A percentile compares a stretch with the other conserved stretches of the same genome.
phyloP scores from a whole-genome alignment of 176 grass and related monocot genomes.

The Raddia distichophylla region DNA sequence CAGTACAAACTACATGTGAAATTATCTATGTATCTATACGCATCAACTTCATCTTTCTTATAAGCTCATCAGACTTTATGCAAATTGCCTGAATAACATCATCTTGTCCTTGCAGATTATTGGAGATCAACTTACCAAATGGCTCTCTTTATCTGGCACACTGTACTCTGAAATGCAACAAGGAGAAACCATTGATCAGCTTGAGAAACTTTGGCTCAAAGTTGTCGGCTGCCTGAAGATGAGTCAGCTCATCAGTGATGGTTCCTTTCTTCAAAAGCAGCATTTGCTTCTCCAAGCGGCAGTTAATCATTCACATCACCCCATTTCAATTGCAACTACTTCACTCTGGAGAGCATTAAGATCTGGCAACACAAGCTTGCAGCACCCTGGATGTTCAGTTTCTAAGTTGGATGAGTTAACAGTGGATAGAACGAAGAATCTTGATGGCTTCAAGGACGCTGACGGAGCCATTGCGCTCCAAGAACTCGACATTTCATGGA shows the following conservation, averaged over 20 bases:
- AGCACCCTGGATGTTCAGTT: conserved; percentile 2
- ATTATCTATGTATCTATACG: neutral
- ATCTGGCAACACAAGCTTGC: neutral
- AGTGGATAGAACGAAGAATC: conserved; percentile 4
- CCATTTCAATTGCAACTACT: conserved; percentile 52
- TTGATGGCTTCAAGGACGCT: neutral
- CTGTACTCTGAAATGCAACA: conserved; percentile 35
- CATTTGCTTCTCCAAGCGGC: conserved; percentile 50
- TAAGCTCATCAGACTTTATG: neutral
- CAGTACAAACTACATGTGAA: conserved; percentile 2
- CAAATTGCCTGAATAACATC: neutral
- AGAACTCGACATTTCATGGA: conserved; percentile 15
- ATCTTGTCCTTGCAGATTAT: conserved; percentile 49
- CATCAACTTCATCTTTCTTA: conserved; percentile 10
- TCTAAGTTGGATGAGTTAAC: conserved; percentile 31
- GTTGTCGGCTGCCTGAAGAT: conserved; percentile 46
- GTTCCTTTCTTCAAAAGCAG: conserved; percentile 41
- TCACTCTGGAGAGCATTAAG: conserved; percentile 36
- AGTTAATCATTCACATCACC: conserved; percentile 42
- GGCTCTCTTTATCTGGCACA: conserved; percentile 42
- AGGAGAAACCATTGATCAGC: conserved; percentile 44
- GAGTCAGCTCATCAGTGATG: conserved; percentile 48
- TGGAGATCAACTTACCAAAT: conserved; percentile 57
- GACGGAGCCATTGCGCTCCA: neutral
- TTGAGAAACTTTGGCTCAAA: conserved; percentile 57